These are phyloP conservation scores for Nakataea oryzae DNA, from an alignment of 2,329 filamentous ascomycete genomes.

Conservation along the genomic window DNA sequence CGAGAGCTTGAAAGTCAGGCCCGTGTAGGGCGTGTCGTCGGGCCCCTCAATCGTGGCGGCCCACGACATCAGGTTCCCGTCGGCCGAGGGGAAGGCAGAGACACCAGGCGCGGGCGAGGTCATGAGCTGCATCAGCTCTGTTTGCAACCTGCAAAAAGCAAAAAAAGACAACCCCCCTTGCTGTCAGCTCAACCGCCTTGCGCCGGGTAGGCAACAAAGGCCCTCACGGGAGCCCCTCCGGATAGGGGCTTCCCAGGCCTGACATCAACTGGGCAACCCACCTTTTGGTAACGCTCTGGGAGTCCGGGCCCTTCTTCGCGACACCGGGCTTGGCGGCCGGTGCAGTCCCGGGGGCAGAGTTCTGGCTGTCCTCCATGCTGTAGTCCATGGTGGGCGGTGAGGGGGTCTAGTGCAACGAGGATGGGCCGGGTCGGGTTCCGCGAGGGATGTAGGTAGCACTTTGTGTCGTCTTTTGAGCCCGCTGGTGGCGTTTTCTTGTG, in stretches of 20 bases:
- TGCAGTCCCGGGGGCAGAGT: constrained; percentile 51
- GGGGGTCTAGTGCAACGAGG: neutral
- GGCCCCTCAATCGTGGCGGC: constrained; percentile 89
- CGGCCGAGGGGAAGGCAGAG: constrained; percentile 84
- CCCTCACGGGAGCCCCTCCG: neutral
- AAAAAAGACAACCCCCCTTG: neutral
- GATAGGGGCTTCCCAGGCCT: neutral
- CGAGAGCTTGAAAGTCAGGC: constrained; percentile 81
- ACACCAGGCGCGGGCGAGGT: constrained; percentile 86
- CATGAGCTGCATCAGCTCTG: constrained; percentile 98
- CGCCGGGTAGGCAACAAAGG: neutral
- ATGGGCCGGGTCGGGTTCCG: neutral
- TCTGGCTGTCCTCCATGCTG: constrained; percentile 53
- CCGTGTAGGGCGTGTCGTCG: constrained; percentile 80
- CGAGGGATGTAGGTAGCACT: neutral
- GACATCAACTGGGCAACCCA: constrained; percentile 22
- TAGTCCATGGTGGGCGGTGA: neutral
- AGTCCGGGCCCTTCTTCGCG: constrained; percentile 49
- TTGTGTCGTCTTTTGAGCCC: neutral
- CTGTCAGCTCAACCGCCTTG: constrained; percentile 6
- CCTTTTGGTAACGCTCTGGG: constrained; percentile 71
- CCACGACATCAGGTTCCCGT: constrained; percentile 87
- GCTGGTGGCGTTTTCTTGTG: neutral
- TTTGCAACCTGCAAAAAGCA: constrained; percentile 62
- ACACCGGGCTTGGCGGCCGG: constrained; percentile 54